These are phyloP conservation scores for Fusarium multiceps DNA, from an alignment of 2,329 filamentous ascomycete species.

Conservation along the genomic window DNA sequence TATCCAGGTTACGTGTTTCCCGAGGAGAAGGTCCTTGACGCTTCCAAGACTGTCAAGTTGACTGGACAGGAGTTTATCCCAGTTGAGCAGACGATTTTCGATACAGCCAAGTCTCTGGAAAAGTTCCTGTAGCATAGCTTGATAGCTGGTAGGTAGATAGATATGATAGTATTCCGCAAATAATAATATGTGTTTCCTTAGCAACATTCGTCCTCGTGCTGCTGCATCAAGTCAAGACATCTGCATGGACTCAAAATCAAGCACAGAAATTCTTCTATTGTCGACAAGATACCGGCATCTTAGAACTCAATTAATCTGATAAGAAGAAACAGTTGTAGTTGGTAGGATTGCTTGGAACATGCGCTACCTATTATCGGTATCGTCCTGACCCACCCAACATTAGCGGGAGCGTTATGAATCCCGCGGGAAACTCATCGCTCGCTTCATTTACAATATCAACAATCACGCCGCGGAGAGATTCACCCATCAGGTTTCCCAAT, in stretches of 20 bases:
- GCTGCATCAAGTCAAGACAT: background rate
- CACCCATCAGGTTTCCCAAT: background rate
- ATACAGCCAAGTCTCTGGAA: conserved; percentile 40
- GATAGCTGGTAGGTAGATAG: background rate
- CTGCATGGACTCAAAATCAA: no score
- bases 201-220: background rate
- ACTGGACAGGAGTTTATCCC: conserved; percentile 35
- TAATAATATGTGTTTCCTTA: background rate
- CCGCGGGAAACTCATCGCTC: background rate
- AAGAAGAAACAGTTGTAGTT: background rate
- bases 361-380: background rate
- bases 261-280: no score
- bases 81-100: conserved; percentile 38
- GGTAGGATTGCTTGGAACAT: background rate
- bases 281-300: no score
- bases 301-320: background rate
- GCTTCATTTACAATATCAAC: background rate
- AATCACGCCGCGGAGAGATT: background rate
- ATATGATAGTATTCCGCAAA: background rate
- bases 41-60: conserved; percentile 30
- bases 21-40: conserved; percentile 26
- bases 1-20: conserved; percentile 23
- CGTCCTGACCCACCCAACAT: background rate
- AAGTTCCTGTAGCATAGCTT: conserved; percentile 26
- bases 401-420: background rate